Conservation (phyloP, 2,329 filamentous ascomycete genomes). For the Coniochaeta sp. region DNA sequence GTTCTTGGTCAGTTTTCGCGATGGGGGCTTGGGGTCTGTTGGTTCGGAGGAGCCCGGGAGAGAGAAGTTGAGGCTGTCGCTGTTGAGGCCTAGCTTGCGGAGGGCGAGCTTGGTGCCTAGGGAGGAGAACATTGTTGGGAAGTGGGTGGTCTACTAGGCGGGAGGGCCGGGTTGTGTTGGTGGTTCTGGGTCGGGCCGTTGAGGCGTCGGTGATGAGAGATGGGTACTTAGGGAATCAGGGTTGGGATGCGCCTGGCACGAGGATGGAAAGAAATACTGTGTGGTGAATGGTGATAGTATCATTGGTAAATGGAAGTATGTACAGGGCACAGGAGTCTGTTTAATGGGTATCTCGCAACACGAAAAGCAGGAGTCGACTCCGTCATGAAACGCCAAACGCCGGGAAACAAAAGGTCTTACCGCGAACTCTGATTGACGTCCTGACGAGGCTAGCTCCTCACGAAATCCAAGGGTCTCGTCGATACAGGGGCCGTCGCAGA, state of each 20-base stretch:
- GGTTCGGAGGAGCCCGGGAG: conserved; percentile 17
- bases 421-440: neutral
- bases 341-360: neutral
- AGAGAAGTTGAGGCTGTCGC: conserved; percentile 37
- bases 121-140: conserved; percentile 49
- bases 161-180: too few relatives aligned
- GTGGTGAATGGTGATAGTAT: too few relatives aligned
- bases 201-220: neutral
- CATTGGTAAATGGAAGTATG: too few relatives aligned
- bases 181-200: neutral
- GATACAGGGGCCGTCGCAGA: conserved; percentile 23
- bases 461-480: conserved; percentile 7
- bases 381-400: conserved; percentile 10
- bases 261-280: too few relatives aligned
- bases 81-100: conserved; percentile 47
- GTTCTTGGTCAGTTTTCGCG: conserved; percentile 25
- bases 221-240: neutral
- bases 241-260: neutral
- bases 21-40: conserved; percentile 15
- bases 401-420: conserved; percentile 7
- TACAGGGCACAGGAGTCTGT: too few relatives aligned
- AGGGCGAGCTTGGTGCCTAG: conserved; percentile 52
- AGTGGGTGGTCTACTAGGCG: too few relatives aligned
- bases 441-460: neutral
- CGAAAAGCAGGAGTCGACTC: neutral